Percentiles rank a stretch among this genome's conserved stretches.
phyloP scores from a whole-genome alignment of 176 grass and related monocot genomes.

The Bolboschoenus planiculmis region DNA sequence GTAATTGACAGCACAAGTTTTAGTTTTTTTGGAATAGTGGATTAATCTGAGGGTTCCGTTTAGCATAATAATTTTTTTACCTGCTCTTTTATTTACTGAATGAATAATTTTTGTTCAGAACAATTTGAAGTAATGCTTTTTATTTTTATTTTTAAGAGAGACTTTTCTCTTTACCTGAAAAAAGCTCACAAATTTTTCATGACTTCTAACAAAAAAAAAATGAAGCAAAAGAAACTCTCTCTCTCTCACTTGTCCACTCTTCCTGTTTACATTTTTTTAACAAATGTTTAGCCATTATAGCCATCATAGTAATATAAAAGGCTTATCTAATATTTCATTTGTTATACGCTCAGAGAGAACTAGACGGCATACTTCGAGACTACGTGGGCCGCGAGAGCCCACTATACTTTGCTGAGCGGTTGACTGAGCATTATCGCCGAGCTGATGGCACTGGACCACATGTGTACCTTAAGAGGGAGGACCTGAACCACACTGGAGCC shows the following conservation, averaged over 20 bases:
- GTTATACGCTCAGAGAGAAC: constrained; percentile 44
- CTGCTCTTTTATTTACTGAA: not conserved
- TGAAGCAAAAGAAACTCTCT: not conserved
- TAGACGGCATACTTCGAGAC: constrained; percentile 73
- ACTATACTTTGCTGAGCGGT: constrained; percentile 86
- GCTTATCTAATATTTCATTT: not conserved
- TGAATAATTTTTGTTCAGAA: not conserved
- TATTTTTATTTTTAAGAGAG: not conserved
- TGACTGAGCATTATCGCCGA: constrained; percentile 68
- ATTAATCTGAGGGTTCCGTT: not conserved
- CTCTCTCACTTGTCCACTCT: not conserved
- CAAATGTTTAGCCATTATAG: not conserved
- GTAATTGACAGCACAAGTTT: not conserved
- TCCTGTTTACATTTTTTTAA: not conserved
- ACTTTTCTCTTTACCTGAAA: not conserved
- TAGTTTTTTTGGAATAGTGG: not conserved
- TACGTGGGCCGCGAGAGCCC: constrained; percentile 93
- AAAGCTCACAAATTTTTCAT: not conserved
- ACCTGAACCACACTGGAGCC: constrained; percentile 94
- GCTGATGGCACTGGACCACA: constrained; percentile 50
- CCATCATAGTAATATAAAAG: not conserved
- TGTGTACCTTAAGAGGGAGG: constrained; percentile 93
- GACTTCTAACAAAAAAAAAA: not conserved
- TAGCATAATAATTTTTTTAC: not conserved
- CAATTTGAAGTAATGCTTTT: not conserved